Base-by-base conservation (phyloP, 441 rosid species). In the Corymbia calophylla region DNA sequence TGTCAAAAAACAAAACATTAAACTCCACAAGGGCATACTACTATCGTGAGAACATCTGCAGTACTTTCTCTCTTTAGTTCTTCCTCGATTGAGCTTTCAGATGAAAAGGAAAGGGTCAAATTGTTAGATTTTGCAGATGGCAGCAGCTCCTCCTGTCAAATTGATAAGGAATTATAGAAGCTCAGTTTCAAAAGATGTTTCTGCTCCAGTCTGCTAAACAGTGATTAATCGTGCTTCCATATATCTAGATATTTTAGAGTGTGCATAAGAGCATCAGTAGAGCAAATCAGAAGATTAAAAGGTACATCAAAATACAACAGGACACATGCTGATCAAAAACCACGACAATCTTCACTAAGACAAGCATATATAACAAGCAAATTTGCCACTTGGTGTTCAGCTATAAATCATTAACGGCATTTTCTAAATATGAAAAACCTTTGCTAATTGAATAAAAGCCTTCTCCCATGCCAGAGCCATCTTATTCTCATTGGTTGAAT, bases 61-160 rank as follows among this genome's bases (percentile, higher is more conserved):
- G 97, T 94, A 91, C 98, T 96, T 91, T 95, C 98, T 90, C 97
- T 94, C 93, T 94, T 96, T 92, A 95, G 91, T 92, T 96, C 98
- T 93, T 95, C 96, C 93, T 96, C 98, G 88, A 96, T 94, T 68
- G 98, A 96, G 92, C 98, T 95, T 93, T 96, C 98, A 53, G 98
- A 95, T 81, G 98, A 96, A 93, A 94, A 96, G 47, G 98, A 92
- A 89, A 96, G 94, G 88, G 94, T 93, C 88, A 96, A 95, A 92
- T 95, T 95, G 86, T 94, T 95, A 85, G 96, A 93, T 88, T 90
- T 93, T 91, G 91, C 95, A 93, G 94, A 93, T 49, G 95, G 93
- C 88, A 93, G 88, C 92, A 96, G 88, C 92, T 94, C 97, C 92
- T 94, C 93, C 98, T 95, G 94, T 90, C 87, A 94, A 87, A 31